A percentile compares a stretch with the other conserved stretches of the same genome.
Evolutionary conservation across 2,329 filamentous ascomycete genomes (phyloP).

Genomic region (Knoxdaviesia proteae): DNA sequence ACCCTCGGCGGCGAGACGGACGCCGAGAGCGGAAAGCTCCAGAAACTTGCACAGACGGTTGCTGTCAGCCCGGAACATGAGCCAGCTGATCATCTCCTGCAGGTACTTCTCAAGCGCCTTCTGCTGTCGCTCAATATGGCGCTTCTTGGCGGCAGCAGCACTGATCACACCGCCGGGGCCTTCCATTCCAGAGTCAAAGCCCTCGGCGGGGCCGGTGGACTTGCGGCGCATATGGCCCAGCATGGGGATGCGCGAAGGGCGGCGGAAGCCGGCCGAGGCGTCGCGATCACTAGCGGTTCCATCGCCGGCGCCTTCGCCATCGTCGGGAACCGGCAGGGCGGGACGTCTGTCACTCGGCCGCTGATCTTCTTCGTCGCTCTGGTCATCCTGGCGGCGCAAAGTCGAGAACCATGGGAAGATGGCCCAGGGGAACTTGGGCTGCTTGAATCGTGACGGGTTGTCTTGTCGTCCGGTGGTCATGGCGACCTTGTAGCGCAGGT

Average conservation of each 20-base stretch:
- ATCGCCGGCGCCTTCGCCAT: slow-evolving; percentile 7
- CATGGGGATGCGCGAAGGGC: slow-evolving; percentile 12
- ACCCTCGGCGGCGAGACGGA: slow-evolving; percentile 81
- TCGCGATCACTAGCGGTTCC: slow-evolving; percentile 12
- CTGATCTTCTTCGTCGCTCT: slow-evolving; percentile 53
- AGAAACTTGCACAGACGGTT: slow-evolving; percentile 91
- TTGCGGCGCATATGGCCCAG: slow-evolving; percentile 28
- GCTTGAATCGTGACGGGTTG: slow-evolving; percentile 37
- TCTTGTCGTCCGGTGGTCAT: slow-evolving; percentile 34
- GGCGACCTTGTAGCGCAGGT: slow-evolving; percentile 81
- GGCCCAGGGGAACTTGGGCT: slow-evolving; percentile 75
- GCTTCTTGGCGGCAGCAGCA: slow-evolving; percentile 27
- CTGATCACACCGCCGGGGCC: slow-evolving; percentile 7
- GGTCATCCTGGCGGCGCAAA: slow-evolving; percentile 58
- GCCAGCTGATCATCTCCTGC: slow-evolving; percentile 82
- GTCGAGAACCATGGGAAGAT: slow-evolving; percentile 79
- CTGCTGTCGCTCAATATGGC: slow-evolving; percentile 66
- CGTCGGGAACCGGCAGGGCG: slow-evolving; percentile 8
- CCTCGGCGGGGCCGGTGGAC: slow-evolving; percentile 26
- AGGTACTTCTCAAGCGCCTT: slow-evolving; percentile 76
- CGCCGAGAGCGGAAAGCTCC: slow-evolving; percentile 81
- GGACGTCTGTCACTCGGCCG: slow-evolving; percentile 8
- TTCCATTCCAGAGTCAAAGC: slow-evolving; percentile 20
- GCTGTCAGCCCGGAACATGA: slow-evolving; percentile 92
- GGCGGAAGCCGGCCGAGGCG: slow-evolving; percentile 9